phyloP scores from a whole-genome alignment of 2,329 filamentous ascomycete species.

The Clonostachys rosea region DNA sequence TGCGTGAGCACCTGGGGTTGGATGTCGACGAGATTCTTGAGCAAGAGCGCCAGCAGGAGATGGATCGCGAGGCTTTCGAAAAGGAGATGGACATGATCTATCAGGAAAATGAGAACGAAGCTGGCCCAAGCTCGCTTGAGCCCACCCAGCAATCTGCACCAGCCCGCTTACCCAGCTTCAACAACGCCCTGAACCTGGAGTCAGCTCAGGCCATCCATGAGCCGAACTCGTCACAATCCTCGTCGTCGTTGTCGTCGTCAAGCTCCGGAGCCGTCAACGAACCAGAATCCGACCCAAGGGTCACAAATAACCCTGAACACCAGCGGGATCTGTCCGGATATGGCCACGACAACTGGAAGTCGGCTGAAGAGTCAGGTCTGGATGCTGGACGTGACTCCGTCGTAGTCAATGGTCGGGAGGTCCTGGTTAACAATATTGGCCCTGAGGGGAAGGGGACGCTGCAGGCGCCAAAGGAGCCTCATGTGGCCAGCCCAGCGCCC shows the following conservation, averaged over 20 bases:
- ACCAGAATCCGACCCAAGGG: constrained; percentile 19
- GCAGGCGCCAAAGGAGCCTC: constrained; percentile 29
- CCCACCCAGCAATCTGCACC: constrained; percentile 13
- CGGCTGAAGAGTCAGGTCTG: constrained; percentile 54
- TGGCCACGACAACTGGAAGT: constrained; percentile 71
- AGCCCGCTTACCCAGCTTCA: constrained; percentile 53
- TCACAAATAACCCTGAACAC: constrained; percentile 56
- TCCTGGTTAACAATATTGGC: constrained; percentile 60
- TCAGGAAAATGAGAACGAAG: constrained; percentile 29
- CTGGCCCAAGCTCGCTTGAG: constrained; percentile 1
- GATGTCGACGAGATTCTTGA: constrained; percentile 90
- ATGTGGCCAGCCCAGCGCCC: constrained; percentile 12
- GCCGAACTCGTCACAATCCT: constrained; percentile 2
- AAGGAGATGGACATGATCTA: constrained; percentile 61
- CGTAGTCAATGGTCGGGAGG: constrained; percentile 64
- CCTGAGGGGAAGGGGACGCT: constrained; percentile 60
- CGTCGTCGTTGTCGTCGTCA: neutral
- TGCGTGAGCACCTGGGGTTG: constrained; percentile 95
- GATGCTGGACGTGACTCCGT: constrained; percentile 67
- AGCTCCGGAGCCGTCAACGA: constrained; percentile 10
- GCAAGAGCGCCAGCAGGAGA: constrained; percentile 65
- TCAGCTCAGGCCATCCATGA: constrained; percentile 44
- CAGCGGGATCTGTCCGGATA: constrained; percentile 74
- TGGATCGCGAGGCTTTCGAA: constrained; percentile 53
- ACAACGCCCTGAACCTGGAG: constrained; percentile 52